Evolutionary conservation across 2,329 filamentous ascomycete species (phyloP), one percentile per base, ranked within the genome.

Genomic region (Incumbomyces lentus): DNA sequence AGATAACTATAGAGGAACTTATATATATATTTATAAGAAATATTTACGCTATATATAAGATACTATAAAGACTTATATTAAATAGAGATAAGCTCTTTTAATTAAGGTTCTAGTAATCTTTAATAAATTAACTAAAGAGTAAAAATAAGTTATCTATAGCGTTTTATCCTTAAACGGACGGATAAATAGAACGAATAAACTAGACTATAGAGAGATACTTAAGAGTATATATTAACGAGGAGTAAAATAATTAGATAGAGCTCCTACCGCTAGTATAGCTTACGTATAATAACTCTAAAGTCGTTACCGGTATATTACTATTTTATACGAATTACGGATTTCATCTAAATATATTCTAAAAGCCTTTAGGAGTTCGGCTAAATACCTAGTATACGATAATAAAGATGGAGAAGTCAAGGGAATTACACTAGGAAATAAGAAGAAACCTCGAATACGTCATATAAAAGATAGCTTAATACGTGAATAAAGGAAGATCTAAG

Each of bases 181-280:
- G 32, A 12, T 42, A 46, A 30, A 53, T 36, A 35, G 29, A 49
- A 49, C 32, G 32, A 34, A 51, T 37, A 39, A 55, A 53, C 14
- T 48, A 49, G 35, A 48, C 30, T n/a, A 6, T 51, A 32, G 16
- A 53, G 40, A 18, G 42, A 34, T 51, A 49, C 18, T 42, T 52
- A 35, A n/a, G 37, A 14, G 29, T 19, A 10, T 53, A 53, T 38
- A 37, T 49, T 18, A 51, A 53, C 39, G 38, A 45, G 41, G 6
- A 42, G 18, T 50, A 52, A 46, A 30, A 43, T 44, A 44, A 50
- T 34, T 54, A 46, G 40, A 40, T 46, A 48, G 43, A 19, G 42
- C 45, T 38, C 42, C 31, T 46, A 46, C 18, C 19, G 4, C 3
- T 46, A 31, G 26, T 29, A 6, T 39, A 46, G 19, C 31, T 46